Base-by-base conservation (phyloP, 2,329 filamentous ascomycete genomes). In the Myriangium duriaei region DNA sequence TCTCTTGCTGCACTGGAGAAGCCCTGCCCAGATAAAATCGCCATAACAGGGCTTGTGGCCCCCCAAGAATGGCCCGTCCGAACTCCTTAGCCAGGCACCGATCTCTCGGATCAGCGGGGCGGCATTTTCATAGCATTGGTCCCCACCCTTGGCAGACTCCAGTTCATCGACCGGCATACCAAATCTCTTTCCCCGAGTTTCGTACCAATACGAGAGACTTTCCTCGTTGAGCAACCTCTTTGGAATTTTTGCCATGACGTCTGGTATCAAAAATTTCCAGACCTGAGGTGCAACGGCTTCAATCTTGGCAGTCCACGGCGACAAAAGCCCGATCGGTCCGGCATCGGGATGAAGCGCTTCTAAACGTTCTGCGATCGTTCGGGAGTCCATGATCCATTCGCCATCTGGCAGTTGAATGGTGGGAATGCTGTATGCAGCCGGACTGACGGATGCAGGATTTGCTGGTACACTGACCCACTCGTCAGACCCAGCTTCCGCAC, bases 341-440 rank as follows among this genome's bases (percentile, higher is more conserved):
- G n/a, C n/a, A n/a, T n/a, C n/a, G n/a, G n/a, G n/a, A n/a, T n/a
- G n/a, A n/a, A n/a, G n/a, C n/a, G n/a, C n/a, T n/a, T n/a, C n/a
- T n/a, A n/a, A n/a, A 12, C 62, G 62, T 11, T 58, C 46, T 11
- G 71, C 74, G 45, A 85, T 84, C 30, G 59, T 57, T 44, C 58
- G 61, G 1, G 74, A 79, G 51, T 84, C 77, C 71, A 76, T 80
- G 6, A 79, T 47, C 49, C 71, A 76, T 1, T 53, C 68, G 12
- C 71, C 73, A 33, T 76, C 67, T 0, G 68, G 63, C 32, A 76
- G 62, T 11, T 56, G 61, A 45, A 79, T 60, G 1, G 71, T 61
- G 0, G 78, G 78, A 39, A 68, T 67, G 10, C 67, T 71, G 55
- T 74, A 78, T 28, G 54, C 45, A 18, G 50, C 18, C 5, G n/a